Evolutionary conservation across 2,329 filamentous ascomycete species (phyloP).

Genomic region (Coniochaeta prunicola): DNA sequence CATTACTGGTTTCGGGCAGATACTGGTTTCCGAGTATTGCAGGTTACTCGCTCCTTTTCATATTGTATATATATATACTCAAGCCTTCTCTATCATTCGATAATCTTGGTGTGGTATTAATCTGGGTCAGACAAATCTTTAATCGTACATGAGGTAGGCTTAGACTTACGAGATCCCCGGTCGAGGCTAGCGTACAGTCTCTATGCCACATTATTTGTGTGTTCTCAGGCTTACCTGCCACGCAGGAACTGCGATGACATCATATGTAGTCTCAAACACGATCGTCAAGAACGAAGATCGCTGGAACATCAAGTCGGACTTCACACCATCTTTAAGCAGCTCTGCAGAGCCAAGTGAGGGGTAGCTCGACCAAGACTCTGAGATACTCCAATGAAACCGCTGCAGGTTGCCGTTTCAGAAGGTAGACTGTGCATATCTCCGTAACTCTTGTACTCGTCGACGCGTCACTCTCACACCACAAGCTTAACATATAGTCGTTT

Average conservation of each 20-base stretch:
- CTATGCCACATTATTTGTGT: too few relatives aligned
- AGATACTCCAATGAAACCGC: background rate
- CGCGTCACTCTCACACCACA: background rate
- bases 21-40: too few relatives aligned
- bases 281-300: background rate
- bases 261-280: background rate
- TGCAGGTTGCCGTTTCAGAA: background rate
- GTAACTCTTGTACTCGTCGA: background rate
- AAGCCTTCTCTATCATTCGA: too few relatives aligned
- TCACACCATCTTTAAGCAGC: background rate
- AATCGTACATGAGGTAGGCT: too few relatives aligned
- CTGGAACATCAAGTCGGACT: background rate
- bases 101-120: too few relatives aligned
- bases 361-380: background rate
- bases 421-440: background rate
- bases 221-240: background rate
- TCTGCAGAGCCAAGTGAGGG: background rate
- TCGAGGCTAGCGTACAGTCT: too few relatives aligned
- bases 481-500: background rate
- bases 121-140: too few relatives aligned
- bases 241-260: background rate
- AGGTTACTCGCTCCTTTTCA: too few relatives aligned
- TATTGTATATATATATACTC: too few relatives aligned
- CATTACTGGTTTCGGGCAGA: too few relatives aligned
- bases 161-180: too few relatives aligned